Conservation (phyloP, 257 asterid genomes). For the Nyctanthes arbortristis region DNA sequence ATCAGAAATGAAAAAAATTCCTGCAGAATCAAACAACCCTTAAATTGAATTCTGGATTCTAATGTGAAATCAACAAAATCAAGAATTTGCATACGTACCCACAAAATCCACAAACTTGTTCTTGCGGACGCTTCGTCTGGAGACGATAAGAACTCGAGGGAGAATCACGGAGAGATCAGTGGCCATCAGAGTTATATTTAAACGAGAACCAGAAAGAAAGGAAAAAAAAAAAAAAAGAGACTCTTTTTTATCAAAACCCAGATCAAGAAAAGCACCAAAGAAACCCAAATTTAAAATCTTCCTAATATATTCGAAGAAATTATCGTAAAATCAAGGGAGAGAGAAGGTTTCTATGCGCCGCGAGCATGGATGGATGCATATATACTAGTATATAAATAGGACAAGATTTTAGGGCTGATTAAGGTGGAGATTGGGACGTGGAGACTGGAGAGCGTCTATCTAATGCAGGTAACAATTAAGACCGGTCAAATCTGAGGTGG, state of each 20-base stretch:
- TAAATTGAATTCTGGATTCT: too few species aligned
- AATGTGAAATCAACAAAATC: too few species aligned
- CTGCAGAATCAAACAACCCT: too few species aligned
- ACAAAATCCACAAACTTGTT: constrained; percentile 72
- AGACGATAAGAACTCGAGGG: constrained; percentile 64
- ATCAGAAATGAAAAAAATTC: too few species aligned
- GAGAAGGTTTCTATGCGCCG: constrained; percentile 3
- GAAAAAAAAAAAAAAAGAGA: too few species aligned
- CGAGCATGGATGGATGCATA: too few species aligned
- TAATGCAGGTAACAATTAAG: neutral
- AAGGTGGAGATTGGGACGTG: neutral
- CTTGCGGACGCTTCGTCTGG: constrained; percentile 65
- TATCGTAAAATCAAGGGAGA: neutral
- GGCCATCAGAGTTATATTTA: constrained; percentile 28
- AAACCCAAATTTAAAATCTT: neutral
- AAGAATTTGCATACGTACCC: constrained; percentile 33
- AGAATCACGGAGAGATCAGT: constrained; percentile 50
- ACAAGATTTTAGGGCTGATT: neutral
- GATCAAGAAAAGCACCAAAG: neutral
- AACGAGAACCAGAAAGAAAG: neutral
- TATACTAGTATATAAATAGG: too few species aligned
- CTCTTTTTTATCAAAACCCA: neutral
- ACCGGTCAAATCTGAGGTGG: constrained; percentile 8
- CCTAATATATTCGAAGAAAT: neutral
- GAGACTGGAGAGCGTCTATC: neutral